Conservation (phyloP, 768 basidiomycete genomes). For the Hericium erinaceus region DNA sequence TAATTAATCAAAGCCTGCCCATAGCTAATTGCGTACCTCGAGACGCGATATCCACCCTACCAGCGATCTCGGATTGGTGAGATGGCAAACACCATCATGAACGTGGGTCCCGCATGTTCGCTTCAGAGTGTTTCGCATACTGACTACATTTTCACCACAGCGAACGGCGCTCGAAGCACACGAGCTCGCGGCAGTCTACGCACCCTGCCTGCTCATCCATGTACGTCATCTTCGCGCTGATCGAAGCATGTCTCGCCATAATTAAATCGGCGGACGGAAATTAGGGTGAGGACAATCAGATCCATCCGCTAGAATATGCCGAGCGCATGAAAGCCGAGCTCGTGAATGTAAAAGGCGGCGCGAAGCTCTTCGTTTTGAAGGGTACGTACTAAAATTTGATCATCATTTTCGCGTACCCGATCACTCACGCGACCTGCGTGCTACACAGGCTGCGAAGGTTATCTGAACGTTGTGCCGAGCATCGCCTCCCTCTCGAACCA, state of each 20-base stretch:
- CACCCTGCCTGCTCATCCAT: slow-evolving; percentile 12
- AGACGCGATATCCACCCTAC: slow-evolving; percentile 16
- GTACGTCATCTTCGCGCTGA: too few relatives aligned
- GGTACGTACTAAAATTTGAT: background rate
- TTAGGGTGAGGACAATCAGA: slow-evolving; percentile 11
- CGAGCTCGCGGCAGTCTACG: slow-evolving; percentile 1
- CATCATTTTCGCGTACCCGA: background rate
- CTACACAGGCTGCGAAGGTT: slow-evolving; percentile 9
- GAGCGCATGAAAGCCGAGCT: slow-evolving; percentile 8
- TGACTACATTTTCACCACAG: background rate
- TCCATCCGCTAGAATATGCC: slow-evolving; percentile 4
- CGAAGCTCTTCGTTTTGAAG: slow-evolving; percentile 11
- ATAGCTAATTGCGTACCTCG: slow-evolving; percentile 15
- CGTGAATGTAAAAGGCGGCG: slow-evolving; percentile 11
- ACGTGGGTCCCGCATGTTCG: slow-evolving; percentile 1
- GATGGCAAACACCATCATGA: slow-evolving; percentile 3
- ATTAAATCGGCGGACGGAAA: background rate
- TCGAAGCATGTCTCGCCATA: background rate
- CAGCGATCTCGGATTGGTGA: slow-evolving; percentile 9
- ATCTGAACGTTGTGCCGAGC: slow-evolving; percentile 12
- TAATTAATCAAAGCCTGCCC: background rate
- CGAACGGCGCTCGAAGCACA: background rate
- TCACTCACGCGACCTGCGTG: background rate
- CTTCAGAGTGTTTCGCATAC: too few relatives aligned
- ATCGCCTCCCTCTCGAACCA: slow-evolving; percentile 16